Percentiles rank a stretch among this genome's conserved stretches.
Evolutionary conservation across 306 rosid genomes (phyloP).

Genomic region (Sindora glabra): DNA sequence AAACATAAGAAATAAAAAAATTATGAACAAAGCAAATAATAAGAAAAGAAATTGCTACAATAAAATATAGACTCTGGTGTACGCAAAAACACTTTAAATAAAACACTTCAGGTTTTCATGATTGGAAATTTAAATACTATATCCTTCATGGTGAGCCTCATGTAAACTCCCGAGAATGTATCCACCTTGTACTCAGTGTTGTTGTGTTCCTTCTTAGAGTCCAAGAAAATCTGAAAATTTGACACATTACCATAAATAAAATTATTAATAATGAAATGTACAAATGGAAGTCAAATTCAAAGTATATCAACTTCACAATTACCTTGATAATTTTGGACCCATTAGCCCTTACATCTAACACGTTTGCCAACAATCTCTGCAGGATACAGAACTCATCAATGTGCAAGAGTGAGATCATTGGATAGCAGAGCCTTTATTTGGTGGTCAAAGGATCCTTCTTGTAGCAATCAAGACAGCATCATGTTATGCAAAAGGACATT

Average conservation of each 20-base stretch:
- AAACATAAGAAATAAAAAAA: too few relatives aligned
- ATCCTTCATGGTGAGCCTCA: constrained; percentile 52
- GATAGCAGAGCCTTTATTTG: constrained; percentile 73
- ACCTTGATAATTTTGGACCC: constrained; percentile 73
- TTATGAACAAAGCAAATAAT: too few relatives aligned
- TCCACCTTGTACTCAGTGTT: constrained; percentile 62
- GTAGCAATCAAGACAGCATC: constrained; percentile 63
- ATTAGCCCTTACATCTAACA: constrained; percentile 45
- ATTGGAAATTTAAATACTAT: constrained; percentile 48
- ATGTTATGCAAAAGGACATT: too few relatives aligned
- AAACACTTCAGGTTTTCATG: constrained; percentile 25
- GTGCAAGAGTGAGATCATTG: constrained; percentile 69
- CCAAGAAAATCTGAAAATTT: constrained; percentile 44
- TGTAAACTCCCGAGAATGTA: constrained; percentile 47
- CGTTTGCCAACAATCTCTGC: constrained; percentile 79
- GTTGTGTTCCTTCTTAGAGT: constrained; percentile 58
- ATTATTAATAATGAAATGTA: neutral
- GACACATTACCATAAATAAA: neutral
- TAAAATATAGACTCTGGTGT: neutral
- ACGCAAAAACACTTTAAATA: too few relatives aligned
- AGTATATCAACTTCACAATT: neutral
- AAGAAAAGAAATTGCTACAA: neutral
- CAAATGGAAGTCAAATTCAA: neutral
- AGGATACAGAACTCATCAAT: constrained; percentile 50
- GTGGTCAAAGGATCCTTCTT: constrained; percentile 61